Evolutionary conservation across 768 basidiomycete genomes (phyloP).

Genomic region (Russula foetens): DNA sequence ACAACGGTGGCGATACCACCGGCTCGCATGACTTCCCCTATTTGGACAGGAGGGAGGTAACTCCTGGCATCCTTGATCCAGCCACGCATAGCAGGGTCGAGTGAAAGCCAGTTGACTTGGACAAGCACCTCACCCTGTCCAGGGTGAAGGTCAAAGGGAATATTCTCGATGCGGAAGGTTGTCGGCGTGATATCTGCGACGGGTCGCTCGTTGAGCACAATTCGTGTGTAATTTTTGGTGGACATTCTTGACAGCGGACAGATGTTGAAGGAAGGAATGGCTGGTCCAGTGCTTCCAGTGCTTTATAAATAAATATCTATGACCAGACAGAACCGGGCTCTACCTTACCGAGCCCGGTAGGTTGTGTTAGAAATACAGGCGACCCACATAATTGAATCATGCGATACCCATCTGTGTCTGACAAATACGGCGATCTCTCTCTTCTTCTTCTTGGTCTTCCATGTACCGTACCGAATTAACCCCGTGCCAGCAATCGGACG

Average conservation of each 20-base stretch:
- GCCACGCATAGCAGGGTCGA: slow-evolving; percentile 87
- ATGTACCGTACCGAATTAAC: no score
- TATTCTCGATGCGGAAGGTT: slow-evolving; percentile 61
- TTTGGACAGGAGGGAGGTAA: slow-evolving; percentile 44
- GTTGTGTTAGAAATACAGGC: no score
- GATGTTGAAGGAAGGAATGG: background rate
- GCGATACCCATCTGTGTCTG: no score
- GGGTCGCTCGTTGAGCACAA: slow-evolving; percentile 75
- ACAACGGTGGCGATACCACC: slow-evolving; percentile 59
- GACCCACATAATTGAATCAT: no score
- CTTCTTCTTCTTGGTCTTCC: no score
- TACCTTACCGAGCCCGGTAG: no score
- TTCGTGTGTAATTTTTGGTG: slow-evolving; percentile 40
- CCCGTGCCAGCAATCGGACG: no score
- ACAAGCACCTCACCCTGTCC: slow-evolving; percentile 54
- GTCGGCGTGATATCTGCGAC: slow-evolving; percentile 54
- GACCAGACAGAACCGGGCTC: background rate
- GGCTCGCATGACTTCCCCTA: slow-evolving; percentile 62
- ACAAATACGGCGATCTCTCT: no score
- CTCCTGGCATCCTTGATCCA: slow-evolving; percentile 69
- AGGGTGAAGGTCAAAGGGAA: slow-evolving; percentile 47
- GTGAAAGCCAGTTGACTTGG: slow-evolving; percentile 66
- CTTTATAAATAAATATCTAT: background rate
- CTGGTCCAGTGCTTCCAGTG: no score
- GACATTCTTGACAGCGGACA: background rate